Evolutionary conservation across 768 basidiomycete genomes (phyloP), one percentile per base, ranked within the genome.

Genomic region (Pisolithus orientalis): DNA sequence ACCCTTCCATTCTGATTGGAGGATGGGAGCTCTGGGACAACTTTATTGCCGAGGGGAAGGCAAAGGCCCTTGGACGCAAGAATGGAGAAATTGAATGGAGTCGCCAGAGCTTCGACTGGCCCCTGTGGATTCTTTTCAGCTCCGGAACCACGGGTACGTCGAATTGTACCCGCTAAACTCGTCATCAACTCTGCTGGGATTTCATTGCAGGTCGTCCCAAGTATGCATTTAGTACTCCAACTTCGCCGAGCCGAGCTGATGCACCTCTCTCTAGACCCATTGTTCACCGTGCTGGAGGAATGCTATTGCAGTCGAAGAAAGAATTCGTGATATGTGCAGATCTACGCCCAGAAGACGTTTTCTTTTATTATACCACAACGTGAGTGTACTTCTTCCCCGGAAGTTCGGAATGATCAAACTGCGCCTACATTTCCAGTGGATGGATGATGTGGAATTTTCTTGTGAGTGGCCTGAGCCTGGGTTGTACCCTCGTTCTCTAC

Each of bases 401-500:
- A 16, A 25, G 16, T 29, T 31, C 37, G 28, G 9, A 49, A 51
- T 32, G 49, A 47, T 39, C 32, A 11, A 38, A 47, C 11, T 45
- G 48, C 54, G 44, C 44, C 53, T 52, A 29, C 39, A 39, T 53
- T 54, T 58, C 7, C 58, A 89, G 86, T 16, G 86, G 86, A 43
- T 90, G 88, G 89, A 91, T 92, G 88, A 90, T 91, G 89, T 91
- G 85, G 82, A 90, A 90, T 63, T 90, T 88, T 66, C 80, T 90
- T 34, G 74, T 86, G 29, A 78, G 79, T 50, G 82, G 79, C 8
- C 74, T 91, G 10, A 75, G 76, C 40, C 63, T 80, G 13, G 87
- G 87, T 40, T 83, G 83, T 57, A 86, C 83, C 4, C 73, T 90
- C 11, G 82, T 91, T 32, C 68, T 90, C 47, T 92, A 86, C 68